Base-by-base conservation (phyloP, 108 stramenopile species). In the Conticribra weissflogii region DNA sequence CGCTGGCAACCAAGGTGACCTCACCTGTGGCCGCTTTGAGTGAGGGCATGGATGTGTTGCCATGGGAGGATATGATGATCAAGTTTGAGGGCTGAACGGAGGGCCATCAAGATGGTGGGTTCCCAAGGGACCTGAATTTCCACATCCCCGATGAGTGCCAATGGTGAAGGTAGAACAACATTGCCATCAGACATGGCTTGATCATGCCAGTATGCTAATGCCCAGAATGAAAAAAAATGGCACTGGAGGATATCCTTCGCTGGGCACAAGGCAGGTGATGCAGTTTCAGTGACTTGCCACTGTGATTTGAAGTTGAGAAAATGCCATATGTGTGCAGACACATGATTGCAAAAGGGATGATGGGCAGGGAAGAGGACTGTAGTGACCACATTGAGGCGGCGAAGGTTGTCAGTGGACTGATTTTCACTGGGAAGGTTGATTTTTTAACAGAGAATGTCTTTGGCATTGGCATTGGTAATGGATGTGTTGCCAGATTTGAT, bases 401-500 rank as follows among this genome's bases (percentile, higher is more conserved):
- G 3, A 41, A 45, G 14, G 9, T 60, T 60, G 36, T 14, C 25
- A 41, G 45, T 60, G 32, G 62, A 48, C 17, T 63, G 17, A 22
- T 63, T 25, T 17, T 63, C 25, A 16, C 1, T 3, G 1, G 47
- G 62, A 16, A 50, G 47, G 7, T 41, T 34, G 17, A 52, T 23
- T 22, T 30, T 7, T 7, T 53, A 25, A 22, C 53, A 53, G 23
- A 65, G 33, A 9, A 53, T 51, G 16, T 51, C 47, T 28, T 52
- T 9, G 16, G 49, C 50, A 21, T 51, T 29, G 29, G 63, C 23
- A 18, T 49, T 19, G 16, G 63, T 32, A 9, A 32, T 32, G 12
- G 49, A 3, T 2, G 24, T 34, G 48, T 63, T 30, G 18, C 63
- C 63, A 2, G 49, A 28, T 23, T 63, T 48, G 49, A 47, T 30